These are phyloP conservation scores for Trichoderma atrobrunneum DNA, from an alignment of 2,329 filamentous ascomycete species.

Conservation along the genomic window DNA sequence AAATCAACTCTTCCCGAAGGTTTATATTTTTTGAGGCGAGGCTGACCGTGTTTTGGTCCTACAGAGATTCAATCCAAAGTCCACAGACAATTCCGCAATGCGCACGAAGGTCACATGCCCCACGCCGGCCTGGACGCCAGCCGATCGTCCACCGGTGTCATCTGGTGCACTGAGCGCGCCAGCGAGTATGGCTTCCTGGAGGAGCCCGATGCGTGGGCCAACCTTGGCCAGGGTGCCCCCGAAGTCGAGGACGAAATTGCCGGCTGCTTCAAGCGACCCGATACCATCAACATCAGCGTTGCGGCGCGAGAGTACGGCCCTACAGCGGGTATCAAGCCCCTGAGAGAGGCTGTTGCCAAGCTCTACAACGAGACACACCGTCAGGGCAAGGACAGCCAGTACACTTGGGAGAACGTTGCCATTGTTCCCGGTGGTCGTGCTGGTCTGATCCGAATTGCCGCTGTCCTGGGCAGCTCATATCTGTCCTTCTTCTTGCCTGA, in stretches of 20 bases:
- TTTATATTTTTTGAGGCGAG: not conserved
- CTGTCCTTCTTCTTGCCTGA: constrained; percentile 92
- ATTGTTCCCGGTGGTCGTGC: constrained; percentile 93
- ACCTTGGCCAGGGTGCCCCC: constrained; percentile 88
- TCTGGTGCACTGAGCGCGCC: constrained; percentile 88
- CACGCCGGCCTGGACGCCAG: constrained; percentile 88
- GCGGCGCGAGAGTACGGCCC: constrained; percentile 86
- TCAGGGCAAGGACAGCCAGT: constrained; percentile 80
- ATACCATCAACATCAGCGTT: constrained; percentile 72
- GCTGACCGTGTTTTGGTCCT: constrained; percentile 19
- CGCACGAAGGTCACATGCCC: constrained; percentile 85
- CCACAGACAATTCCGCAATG: constrained; percentile 83
- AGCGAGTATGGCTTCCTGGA: constrained; percentile 86
- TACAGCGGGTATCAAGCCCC: constrained; percentile 87
- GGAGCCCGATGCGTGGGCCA: constrained; percentile 80
- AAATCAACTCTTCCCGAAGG: not conserved
- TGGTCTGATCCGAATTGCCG: constrained; percentile 90
- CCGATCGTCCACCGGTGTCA: constrained; percentile 86
- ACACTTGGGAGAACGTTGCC: constrained; percentile 96
- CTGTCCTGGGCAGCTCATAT: constrained; percentile 88
- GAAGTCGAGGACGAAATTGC: constrained; percentile 92
- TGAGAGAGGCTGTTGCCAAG: constrained; percentile 83
- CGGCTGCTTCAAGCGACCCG: constrained; percentile 81
- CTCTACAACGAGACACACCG: constrained; percentile 94
- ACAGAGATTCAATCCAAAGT: constrained; percentile 78